These are phyloP conservation scores for Colletotrichum sp. DNA, from an alignment of 2,329 filamentous ascomycete species.

Conservation along the genomic window DNA sequence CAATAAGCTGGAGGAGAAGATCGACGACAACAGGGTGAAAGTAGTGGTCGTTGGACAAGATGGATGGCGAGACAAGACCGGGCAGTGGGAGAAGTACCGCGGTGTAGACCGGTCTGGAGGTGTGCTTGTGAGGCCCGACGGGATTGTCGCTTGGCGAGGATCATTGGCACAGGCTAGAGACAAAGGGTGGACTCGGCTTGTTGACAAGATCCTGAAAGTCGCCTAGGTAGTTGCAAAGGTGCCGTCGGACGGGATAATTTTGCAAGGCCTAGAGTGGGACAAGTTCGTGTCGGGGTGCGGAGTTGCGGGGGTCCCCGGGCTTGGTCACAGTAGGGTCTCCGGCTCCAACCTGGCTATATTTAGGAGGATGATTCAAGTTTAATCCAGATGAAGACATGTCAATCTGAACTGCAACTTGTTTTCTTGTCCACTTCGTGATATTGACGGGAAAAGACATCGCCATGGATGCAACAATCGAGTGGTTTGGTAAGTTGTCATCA, in stretches of 20 bases:
- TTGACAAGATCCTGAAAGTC: not conserved
- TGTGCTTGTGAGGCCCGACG: not conserved
- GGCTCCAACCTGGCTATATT: not conserved
- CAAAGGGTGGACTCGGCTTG: not conserved
- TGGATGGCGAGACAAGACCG: not conserved
- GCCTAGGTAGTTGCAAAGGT: accelerated
- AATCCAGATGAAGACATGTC: not conserved
- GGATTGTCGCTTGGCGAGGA: not conserved
- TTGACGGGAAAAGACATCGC: no score
- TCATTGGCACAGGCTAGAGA: not conserved
- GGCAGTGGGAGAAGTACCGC: not conserved
- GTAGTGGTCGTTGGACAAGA: not conserved
- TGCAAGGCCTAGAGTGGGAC: not conserved
- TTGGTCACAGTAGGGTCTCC: not conserved
- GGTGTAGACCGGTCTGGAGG: not conserved
- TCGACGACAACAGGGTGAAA: not conserved
- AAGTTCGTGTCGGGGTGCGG: not conserved
- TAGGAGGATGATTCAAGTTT: not conserved
- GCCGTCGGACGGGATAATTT: not conserved
- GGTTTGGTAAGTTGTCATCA: not conserved
- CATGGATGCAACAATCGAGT: not conserved
- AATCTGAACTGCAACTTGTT: not conserved
- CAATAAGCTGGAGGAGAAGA: not conserved
- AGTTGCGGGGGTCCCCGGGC: not conserved
- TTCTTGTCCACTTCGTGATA: not conserved